Conservation (phyloP, 148 eudicot species). For the Chenopodium berlandieri region DNA sequence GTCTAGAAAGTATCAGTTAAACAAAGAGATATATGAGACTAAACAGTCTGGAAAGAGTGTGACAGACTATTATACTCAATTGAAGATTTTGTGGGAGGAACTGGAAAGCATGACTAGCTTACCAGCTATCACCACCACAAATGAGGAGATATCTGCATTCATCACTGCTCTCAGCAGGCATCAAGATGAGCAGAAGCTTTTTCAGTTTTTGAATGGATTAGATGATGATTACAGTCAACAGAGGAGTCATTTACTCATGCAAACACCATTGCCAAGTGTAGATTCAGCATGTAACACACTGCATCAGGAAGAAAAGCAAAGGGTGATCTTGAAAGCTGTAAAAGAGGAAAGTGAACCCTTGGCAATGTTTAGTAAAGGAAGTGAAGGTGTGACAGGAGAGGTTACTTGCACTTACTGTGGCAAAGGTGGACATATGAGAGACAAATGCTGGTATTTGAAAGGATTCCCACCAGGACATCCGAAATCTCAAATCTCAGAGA, state of each 20-base stretch:
- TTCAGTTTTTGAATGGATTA: background rate
- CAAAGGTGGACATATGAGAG: background rate
- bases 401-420: background rate
- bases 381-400: background rate
- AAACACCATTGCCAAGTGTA: background rate
- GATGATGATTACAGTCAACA: background rate
- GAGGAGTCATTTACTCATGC: background rate
- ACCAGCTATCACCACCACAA: background rate
- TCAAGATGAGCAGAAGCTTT: background rate
- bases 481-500: no score
- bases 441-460: background rate
- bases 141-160: background rate
- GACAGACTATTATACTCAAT: background rate
- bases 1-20: no score
- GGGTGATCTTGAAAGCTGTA: background rate
- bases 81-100: background rate
- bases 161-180: background rate
- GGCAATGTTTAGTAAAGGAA: background rate
- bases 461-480: background rate
- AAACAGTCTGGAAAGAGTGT: background rate
- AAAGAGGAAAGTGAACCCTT: background rate
- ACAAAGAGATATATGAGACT: background rate
- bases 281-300: background rate
- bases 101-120: background rate
- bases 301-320: background rate